Evolutionary conservation across 2,329 filamentous ascomycete species (phyloP).

Genomic region (Aspergillus pseudoterreus): DNA sequence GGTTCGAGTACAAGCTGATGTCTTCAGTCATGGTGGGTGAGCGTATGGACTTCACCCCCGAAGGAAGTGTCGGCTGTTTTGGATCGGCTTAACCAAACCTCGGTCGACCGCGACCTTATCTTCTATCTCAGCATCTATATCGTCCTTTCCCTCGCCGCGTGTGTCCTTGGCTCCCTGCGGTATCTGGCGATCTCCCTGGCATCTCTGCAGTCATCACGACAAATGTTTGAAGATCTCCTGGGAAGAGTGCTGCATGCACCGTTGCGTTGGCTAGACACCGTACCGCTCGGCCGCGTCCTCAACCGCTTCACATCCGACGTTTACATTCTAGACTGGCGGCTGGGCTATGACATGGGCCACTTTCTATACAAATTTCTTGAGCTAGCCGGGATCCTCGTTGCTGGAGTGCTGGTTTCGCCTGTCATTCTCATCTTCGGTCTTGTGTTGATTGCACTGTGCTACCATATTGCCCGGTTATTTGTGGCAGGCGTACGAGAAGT

Average conservation of each 20-base stretch:
- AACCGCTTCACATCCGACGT: constrained; percentile 77
- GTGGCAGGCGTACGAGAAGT: constrained; percentile 58
- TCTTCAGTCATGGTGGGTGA: constrained; percentile 46
- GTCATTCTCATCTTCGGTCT: constrained; percentile 60
- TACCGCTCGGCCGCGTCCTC: constrained; percentile 69
- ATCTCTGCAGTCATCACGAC: constrained; percentile 63
- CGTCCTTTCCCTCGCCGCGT: constrained; percentile 54
- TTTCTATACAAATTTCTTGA: constrained; percentile 59
- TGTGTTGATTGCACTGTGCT: constrained; percentile 55
- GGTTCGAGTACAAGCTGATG: background rate
- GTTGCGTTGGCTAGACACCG: constrained; percentile 74
- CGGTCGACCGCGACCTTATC: constrained; percentile 46
- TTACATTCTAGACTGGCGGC: constrained; percentile 63
- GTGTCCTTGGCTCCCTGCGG: constrained; percentile 53
- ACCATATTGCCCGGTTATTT: constrained; percentile 59
- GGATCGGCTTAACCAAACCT: background rate
- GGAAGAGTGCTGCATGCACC: constrained; percentile 66
- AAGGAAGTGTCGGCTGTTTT: background rate
- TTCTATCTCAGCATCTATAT: constrained; percentile 53
- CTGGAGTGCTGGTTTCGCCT: constrained; percentile 63
- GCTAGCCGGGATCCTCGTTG: constrained; percentile 62
- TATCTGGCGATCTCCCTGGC: constrained; percentile 51
- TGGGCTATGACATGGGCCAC: constrained; percentile 61
- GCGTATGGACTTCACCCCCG: constrained; percentile 41
- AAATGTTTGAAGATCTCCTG: constrained; percentile 64